A percentile compares a stretch with the other conserved stretches of the same genome.
These are phyloP conservation scores for Dianthus caryophyllus DNA, from an alignment of 148 eudicot genomes.

Conservation along the genomic window DNA sequence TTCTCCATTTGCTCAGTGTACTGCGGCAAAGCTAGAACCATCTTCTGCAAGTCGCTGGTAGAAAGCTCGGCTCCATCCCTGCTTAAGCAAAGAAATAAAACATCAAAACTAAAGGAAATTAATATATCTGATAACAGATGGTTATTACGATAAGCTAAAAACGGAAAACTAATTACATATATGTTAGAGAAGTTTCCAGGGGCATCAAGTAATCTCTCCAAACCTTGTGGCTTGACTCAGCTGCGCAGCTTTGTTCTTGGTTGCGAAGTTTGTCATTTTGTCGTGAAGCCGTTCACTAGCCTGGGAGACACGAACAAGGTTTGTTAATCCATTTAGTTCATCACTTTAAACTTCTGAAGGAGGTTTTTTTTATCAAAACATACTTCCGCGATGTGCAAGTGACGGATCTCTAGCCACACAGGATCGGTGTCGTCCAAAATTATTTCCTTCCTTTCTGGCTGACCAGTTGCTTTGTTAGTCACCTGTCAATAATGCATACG, in stretches of 20 bases:
- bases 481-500: slow-evolving; percentile 34
- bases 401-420: slow-evolving; percentile 93
- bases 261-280: slow-evolving; percentile 72
- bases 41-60: slow-evolving; percentile 88
- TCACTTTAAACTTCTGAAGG: neutral
- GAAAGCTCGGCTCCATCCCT: slow-evolving; percentile 90
- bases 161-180: neutral
- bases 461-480: slow-evolving; percentile 70
- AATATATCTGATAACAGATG: slow-evolving; percentile 1
- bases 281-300: slow-evolving; percentile 91
- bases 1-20: slow-evolving; percentile 89
- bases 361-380: slow-evolving; percentile 16
- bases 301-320: slow-evolving; percentile 41
- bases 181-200: slow-evolving; percentile 6
- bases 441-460: slow-evolving; percentile 77
- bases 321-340: slow-evolving; percentile 6
- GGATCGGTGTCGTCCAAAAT: slow-evolving; percentile 84
- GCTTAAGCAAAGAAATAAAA: slow-evolving; percentile 7
- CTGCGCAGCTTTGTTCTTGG: slow-evolving; percentile 94
- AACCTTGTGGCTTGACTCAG: slow-evolving; percentile 78
- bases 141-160: slow-evolving; percentile 1
- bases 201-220: slow-evolving; percentile 23
- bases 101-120: neutral
- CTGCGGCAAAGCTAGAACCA: slow-evolving; percentile 97
- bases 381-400: slow-evolving; percentile 94